Conservation (phyloP, 257 asterid species). For the Solanum piurae region DNA sequence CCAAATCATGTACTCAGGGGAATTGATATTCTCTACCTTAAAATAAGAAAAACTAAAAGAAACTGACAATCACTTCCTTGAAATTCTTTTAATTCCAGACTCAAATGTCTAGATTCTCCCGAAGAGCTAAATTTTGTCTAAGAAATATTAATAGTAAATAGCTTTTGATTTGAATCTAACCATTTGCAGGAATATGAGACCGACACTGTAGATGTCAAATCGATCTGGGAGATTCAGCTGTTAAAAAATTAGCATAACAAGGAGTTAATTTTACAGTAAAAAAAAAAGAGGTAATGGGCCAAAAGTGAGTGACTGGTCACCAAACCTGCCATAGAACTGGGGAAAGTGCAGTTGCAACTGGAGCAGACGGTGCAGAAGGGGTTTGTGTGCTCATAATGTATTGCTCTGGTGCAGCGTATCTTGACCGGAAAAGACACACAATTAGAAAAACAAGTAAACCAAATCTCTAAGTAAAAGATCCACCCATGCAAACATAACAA, state of each 20-base stretch:
- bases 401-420: conserved; percentile 99
- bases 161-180: conserved; percentile 24
- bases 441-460: background rate
- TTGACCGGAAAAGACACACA: conserved; percentile 8
- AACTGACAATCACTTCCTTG: background rate
- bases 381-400: conserved; percentile 98
- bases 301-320: background rate
- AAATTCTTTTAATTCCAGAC: background rate
- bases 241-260: background rate
- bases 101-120: background rate
- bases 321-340: conserved; percentile 96
- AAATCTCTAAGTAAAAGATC: background rate
- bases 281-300: background rate
- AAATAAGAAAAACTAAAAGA: background rate
- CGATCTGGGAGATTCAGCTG: conserved; percentile 94
- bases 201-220: conserved; percentile 83
- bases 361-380: conserved; percentile 95
- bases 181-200: conserved; percentile 88
- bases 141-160: background rate
- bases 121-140: background rate
- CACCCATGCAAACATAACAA: background rate
- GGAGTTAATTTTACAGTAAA: background rate
- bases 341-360: conserved; percentile 92
- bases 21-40: background rate
- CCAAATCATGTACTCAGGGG: background rate